Conservation (phyloP, 2,329 filamentous ascomycete species). For the Sphaerulina musiva region DNA sequence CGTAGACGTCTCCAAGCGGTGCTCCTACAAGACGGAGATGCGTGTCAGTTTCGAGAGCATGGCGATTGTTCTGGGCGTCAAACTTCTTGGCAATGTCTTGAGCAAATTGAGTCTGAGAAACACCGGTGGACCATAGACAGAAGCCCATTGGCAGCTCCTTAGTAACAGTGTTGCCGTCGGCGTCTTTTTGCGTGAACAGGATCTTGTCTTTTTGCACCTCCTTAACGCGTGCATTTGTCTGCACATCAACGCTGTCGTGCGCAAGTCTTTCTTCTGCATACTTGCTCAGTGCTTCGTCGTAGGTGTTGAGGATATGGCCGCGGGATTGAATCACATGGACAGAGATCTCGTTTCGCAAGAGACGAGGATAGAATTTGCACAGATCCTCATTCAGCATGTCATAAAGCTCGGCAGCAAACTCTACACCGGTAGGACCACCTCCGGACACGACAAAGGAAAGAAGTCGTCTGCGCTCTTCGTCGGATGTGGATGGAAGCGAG, state of each 20-base stretch:
- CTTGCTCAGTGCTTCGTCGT: conserved; percentile 86
- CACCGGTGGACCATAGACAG: conserved; percentile 95
- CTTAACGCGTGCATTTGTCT: conserved; percentile 88
- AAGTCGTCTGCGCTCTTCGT: conserved; percentile 78
- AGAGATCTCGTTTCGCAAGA: conserved; percentile 94
- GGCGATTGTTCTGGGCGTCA: conserved; percentile 72
- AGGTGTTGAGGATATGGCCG: conserved; percentile 93
- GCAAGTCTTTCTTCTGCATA: conserved; percentile 89
- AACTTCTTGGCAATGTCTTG: conserved; percentile 72
- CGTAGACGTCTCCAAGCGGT: conserved; percentile 89
- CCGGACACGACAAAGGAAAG: conserved; percentile 95
- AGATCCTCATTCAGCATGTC: conserved; percentile 96
- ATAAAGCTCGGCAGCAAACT: conserved; percentile 93
- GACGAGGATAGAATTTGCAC: conserved; percentile 71
- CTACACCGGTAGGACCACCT: conserved; percentile 91
- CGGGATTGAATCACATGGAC: conserved; percentile 95
- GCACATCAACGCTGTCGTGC: conserved; percentile 82
- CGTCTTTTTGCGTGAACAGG: conserved; percentile 74
- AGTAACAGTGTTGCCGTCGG: conserved; percentile 65
- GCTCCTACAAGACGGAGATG: conserved; percentile 85
- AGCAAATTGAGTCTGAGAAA: conserved; percentile 75
- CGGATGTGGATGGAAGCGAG: conserved; percentile 83
- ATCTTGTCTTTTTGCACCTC: conserved; percentile 81
- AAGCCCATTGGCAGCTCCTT: conserved; percentile 96
- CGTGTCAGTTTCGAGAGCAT: conserved; percentile 88